Conservation (phyloP, 2,329 filamentous ascomycete genomes). For the Aaosphaeria arxii region DNA sequence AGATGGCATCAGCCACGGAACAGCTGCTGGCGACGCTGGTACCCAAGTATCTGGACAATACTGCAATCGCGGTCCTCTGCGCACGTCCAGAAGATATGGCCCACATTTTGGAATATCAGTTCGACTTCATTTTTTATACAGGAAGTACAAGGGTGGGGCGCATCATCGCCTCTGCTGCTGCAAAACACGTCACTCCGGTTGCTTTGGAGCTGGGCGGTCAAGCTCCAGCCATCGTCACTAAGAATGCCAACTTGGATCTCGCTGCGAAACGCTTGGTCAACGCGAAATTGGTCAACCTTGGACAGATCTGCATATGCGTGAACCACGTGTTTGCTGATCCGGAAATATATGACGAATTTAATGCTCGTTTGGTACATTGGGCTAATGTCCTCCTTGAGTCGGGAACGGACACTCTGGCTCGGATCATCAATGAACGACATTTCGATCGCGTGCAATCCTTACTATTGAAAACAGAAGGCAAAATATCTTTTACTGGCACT, state of each 20-base stretch:
- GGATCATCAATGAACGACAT: neutral
- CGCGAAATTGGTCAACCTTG: conserved; percentile 21
- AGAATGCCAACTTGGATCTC: conserved; percentile 41
- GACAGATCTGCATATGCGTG: conserved; percentile 18
- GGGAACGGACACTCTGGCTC: neutral
- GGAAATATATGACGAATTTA: neutral
- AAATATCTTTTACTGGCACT: neutral
- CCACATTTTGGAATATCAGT: conserved; percentile 1
- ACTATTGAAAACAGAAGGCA: neutral
- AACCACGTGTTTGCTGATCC: neutral
- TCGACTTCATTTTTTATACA: neutral
- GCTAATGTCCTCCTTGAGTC: neutral
- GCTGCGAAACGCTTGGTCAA: conserved; percentile 44
- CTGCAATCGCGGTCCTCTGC: conserved; percentile 27
- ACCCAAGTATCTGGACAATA: conserved; percentile 42
- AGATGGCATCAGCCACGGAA: neutral
- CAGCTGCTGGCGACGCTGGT: neutral
- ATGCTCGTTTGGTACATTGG: neutral
- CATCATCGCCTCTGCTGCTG: conserved; percentile 32
- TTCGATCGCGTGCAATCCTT: neutral
- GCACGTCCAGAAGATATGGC: conserved; percentile 2
- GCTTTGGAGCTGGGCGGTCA: conserved; percentile 48
- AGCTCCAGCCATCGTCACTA: conserved; percentile 43
- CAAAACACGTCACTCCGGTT: conserved; percentile 45
- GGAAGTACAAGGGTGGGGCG: neutral